A percentile compares a stretch with the other conserved stretches of the same genome.
phyloP scores from a whole-genome alignment of 371 early-diverging fungal species.

The Chytridiales sp. region DNA sequence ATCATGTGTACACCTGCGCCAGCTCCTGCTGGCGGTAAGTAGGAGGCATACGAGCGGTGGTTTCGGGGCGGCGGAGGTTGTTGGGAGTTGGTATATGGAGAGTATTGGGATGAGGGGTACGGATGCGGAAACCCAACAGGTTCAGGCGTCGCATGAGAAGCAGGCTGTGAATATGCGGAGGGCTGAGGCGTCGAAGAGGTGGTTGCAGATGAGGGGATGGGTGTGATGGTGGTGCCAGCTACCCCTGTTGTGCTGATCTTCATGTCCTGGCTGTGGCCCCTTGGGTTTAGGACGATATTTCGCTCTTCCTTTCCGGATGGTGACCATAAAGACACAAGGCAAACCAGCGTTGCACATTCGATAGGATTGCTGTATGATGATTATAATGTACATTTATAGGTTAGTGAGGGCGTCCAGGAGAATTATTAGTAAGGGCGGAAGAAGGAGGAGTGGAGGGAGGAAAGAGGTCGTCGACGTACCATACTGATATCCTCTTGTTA shows the following conservation, averaged over 20 bases:
- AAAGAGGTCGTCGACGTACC: constrained; percentile 7
- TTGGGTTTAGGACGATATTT: constrained; percentile 28
- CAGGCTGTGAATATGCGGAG: no score
- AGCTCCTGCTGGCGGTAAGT: no score
- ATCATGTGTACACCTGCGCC: no score
- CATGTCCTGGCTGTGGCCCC: constrained; percentile 35
- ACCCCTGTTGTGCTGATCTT: constrained; percentile 49
- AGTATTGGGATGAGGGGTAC: no score
- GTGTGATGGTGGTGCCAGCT: constrained; percentile 39
- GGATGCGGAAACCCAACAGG: no score
- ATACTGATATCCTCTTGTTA: constrained; percentile 9
- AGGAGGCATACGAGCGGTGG: no score
- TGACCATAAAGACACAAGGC: constrained; percentile 62
- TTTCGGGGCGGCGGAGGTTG: no score
- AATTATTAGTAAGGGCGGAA: no score
- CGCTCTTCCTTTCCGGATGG: constrained; percentile 27
- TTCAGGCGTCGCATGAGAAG: no score
- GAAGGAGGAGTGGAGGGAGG: background rate
- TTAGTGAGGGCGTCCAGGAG: background rate
- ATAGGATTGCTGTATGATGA: constrained; percentile 17
- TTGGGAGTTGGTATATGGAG: no score
- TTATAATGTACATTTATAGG: background rate
- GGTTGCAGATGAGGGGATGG: constrained; percentile 31
- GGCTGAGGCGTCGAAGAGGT: no score
- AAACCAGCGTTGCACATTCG: constrained; percentile 59